These are phyloP conservation scores for Hemerocallis citrina DNA, from an alignment of 106 monocot species.

Conservation along the genomic window DNA sequence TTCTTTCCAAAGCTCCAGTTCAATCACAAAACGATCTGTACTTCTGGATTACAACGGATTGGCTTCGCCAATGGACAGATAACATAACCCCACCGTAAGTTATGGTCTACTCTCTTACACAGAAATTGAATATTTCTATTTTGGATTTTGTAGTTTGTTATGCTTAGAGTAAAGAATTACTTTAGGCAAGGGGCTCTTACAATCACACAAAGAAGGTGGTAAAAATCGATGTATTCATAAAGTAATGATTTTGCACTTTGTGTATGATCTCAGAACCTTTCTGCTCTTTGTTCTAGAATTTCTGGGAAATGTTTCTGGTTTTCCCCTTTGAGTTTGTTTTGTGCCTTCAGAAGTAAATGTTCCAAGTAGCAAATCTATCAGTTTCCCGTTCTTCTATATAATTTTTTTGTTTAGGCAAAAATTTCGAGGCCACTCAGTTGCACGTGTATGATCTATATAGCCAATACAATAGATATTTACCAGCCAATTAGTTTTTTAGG, in stretches of 20 bases:
- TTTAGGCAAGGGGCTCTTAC: not conserved
- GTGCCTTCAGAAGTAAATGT: not conserved
- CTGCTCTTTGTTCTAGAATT: too few species aligned
- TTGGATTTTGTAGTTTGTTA: too few species aligned
- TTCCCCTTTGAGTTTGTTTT: not conserved
- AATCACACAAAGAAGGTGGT: not conserved
- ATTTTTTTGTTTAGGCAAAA: not conserved
- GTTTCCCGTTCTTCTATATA: not conserved
- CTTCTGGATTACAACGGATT: constrained; percentile 89
- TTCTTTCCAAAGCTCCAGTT: constrained; percentile 80
- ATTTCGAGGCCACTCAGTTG: not conserved
- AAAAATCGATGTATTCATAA: not conserved
- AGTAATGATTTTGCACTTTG: not conserved
- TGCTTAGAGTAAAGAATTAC: too few species aligned
- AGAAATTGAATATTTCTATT: too few species aligned
- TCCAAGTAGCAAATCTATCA: not conserved
- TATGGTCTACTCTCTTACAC: not conserved
- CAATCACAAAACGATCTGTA: constrained; percentile 39
- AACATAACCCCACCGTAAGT: constrained; percentile 69
- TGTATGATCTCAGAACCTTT: not conserved
- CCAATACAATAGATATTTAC: not conserved
- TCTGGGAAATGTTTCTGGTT: not conserved
- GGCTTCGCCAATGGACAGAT: constrained; percentile 96
- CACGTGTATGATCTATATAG: not conserved
- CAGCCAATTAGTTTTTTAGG: too few species aligned